Base-by-base conservation (phyloP, 2,329 filamentous ascomycete genomes). In the Cryphonectria naterciae region DNA sequence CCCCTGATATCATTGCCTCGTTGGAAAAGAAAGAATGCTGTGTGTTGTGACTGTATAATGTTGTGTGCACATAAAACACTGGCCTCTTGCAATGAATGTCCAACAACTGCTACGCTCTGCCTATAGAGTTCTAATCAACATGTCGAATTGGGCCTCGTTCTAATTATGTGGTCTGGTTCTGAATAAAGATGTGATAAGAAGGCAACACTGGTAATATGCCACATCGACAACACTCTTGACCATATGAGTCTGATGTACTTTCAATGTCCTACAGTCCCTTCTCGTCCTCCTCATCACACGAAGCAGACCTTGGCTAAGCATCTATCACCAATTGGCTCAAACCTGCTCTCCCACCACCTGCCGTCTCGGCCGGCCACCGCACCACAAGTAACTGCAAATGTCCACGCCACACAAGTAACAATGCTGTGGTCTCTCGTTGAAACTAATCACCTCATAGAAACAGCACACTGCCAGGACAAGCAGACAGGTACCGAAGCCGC, bases 361-460 rank as follows among this genome's bases (percentile, higher is more conserved):
- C 28, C 28, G 28, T 58, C 54, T 58, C 28, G 25, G 54, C 1
- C 28, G 54, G 54, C 54, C 28, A 15, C 54, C 66, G 22, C 66
- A 71, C 69, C 69, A 71, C 32, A 43, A 15, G 8, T 63, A 65
- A 0, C 61, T 41, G 25, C 56, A 69, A 1, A 71, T 25, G n/a
- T 71, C 69, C 28, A 71, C 19, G 4, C 69, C 69, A 15, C 69
- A 71, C 10, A 71, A 17, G 25, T 61, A 68, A 15, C 69, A 71
- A 15, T 69, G 61, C 65, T 67, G 46, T 60, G 35, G 65, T 13
- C 39, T 54, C 43, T 62, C 41, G 8, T 28, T 65, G 61, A 61
- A 49, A 17, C 49, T 4, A 13, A 68, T 52, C 19, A 69, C 28
- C 13, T 69, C 66, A 10, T 68, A 71, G n/a, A 61, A 8, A 7